These are phyloP conservation scores for Phytophthora pistaciae DNA, from an alignment of 352 stramenopile species.

Conservation along the genomic window DNA sequence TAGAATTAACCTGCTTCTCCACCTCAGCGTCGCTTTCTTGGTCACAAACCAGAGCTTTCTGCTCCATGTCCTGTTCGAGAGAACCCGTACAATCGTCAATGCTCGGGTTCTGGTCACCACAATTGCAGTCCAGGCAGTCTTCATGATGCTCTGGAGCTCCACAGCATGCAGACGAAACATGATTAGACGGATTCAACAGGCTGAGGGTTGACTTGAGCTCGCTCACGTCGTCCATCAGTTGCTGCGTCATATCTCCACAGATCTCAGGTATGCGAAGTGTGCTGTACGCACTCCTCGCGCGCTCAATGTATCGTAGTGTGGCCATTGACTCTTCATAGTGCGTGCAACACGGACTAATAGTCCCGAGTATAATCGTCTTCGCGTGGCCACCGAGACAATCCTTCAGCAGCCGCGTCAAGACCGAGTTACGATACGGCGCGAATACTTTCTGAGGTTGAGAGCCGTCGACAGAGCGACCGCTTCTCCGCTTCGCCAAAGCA, in stretches of 20 bases:
- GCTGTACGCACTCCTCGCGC: conserved; percentile 65
- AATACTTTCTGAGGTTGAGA: conserved; percentile 47
- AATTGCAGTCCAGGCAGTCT: conserved; percentile 5
- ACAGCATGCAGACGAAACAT: conserved; percentile 9
- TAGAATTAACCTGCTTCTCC: not conserved
- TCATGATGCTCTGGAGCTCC: conserved; percentile 14
- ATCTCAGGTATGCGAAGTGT: conserved; percentile 49
- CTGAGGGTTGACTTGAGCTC: conserved; percentile 58
- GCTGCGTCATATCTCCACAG: conserved; percentile 40
- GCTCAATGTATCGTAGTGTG: conserved; percentile 86
- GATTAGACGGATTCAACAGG: not conserved
- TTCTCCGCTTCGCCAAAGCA: conserved; percentile 58
- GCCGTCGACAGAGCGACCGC: conserved; percentile 2
- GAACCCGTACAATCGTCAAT: not conserved
- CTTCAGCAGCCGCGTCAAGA: conserved; percentile 86
- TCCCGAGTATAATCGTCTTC: conserved; percentile 89
- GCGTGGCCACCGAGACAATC: conserved; percentile 84
- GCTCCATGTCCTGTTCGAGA: conserved; percentile 44
- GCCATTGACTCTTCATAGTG: conserved; percentile 91
- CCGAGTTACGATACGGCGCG: conserved; percentile 91
- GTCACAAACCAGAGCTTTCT: conserved; percentile 45
- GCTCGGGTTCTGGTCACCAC: not conserved
- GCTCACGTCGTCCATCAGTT: conserved; percentile 45
- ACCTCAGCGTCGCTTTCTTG: conserved; percentile 44
- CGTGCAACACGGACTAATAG: conserved; percentile 81